These are phyloP conservation scores for Magnaporthiopsis incrustans DNA, from an alignment of 2,329 filamentous ascomycete species.

Conservation along the genomic window DNA sequence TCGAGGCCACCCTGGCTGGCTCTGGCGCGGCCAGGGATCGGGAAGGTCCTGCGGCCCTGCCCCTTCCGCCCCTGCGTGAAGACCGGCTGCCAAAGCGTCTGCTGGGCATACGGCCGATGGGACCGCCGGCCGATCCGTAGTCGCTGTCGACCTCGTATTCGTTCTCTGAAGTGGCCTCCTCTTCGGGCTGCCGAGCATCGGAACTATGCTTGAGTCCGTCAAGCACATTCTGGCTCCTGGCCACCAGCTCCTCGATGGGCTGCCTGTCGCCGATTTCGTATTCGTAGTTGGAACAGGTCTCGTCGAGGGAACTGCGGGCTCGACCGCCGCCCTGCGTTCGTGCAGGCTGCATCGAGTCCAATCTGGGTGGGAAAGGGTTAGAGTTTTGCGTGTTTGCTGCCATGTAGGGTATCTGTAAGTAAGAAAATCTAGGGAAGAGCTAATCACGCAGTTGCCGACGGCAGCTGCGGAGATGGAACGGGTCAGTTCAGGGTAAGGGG, in stretches of 20 bases:
- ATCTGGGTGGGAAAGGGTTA: not conserved
- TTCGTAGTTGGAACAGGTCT: not conserved
- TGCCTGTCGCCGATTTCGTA: not conserved
- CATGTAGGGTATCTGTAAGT: not conserved
- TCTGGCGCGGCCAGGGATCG: not conserved
- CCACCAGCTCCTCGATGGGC: not conserved
- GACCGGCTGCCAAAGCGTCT: slow-evolving; percentile 6
- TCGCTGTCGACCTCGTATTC: slow-evolving; percentile 5
- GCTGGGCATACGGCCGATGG: slow-evolving; percentile 5
- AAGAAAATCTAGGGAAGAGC: not conserved
- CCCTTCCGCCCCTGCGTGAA: slow-evolving; percentile 1
- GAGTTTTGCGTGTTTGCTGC: not conserved
- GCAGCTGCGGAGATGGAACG: not conserved
- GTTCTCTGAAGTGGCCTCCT: not conserved
- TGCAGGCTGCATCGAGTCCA: not conserved
- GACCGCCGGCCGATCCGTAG: not conserved
- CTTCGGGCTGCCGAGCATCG: not conserved
- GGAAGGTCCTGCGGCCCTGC: not conserved
- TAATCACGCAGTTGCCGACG: not conserved
- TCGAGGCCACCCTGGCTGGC: not conserved
- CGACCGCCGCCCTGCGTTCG: not conserved
- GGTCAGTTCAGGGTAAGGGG: not conserved
- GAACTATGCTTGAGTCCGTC: not conserved
- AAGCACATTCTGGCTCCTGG: not conserved
- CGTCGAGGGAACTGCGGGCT: not conserved